Conservation (phyloP, 169 alveolate genomes). For the Plasmodium gonderi region DNA sequence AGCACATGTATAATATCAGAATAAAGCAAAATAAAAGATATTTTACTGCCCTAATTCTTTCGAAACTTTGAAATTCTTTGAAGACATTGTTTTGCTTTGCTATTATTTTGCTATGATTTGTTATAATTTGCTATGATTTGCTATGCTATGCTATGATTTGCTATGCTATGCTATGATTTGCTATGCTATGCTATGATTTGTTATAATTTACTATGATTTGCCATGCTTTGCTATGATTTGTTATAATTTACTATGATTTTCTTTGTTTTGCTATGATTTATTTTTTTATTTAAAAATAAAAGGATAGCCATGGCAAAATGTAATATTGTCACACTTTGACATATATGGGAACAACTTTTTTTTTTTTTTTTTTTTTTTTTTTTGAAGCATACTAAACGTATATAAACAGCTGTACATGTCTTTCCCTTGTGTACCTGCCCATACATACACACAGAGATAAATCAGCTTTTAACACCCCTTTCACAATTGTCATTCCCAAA, state of each 20-base stretch:
- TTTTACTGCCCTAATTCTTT: neutral
- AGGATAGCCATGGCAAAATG: neutral
- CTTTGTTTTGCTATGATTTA: no score
- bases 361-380: slow-evolving; percentile 16
- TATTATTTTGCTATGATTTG: no score
- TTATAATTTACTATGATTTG: no score
- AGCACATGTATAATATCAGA: neutral
- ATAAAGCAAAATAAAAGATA: neutral
- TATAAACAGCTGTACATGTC: neutral
- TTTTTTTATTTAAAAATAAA: slow-evolving; percentile 18
- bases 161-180: no score
- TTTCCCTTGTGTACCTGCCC: neutral
- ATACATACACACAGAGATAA: neutral
- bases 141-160: no score
- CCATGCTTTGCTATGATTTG: no score
- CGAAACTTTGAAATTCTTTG: neutral
- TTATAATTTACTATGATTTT: no score
- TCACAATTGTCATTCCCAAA: neutral
- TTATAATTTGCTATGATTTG: no score
- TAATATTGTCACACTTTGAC: neutral
- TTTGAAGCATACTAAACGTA: neutral
- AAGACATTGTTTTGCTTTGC: slow-evolving; percentile 19
- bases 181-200: no score
- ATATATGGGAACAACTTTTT: neutral
- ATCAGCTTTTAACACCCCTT: neutral